These are phyloP conservation scores for Aspergillus neotritici DNA, from an alignment of 2,329 filamentous ascomycete genomes.

Conservation along the genomic window DNA sequence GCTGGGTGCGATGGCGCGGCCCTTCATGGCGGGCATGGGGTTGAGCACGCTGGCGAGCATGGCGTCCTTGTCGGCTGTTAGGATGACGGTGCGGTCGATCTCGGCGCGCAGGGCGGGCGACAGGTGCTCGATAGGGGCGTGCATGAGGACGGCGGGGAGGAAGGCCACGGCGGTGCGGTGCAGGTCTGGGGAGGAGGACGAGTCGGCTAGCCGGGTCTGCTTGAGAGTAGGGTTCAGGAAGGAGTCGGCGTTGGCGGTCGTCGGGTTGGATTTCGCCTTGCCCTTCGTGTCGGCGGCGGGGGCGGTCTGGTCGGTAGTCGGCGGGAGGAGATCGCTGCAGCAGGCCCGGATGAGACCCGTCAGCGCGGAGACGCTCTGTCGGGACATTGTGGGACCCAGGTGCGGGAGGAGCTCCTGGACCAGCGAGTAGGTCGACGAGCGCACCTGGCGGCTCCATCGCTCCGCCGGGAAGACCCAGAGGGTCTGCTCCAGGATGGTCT, in stretches of 20 bases:
- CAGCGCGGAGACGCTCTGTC: constrained; percentile 59
- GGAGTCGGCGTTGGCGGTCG: constrained; percentile 59
- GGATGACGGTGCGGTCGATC: constrained; percentile 74
- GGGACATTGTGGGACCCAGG: constrained; percentile 62
- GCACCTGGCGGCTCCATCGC: constrained; percentile 47
- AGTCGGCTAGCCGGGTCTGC: constrained; percentile 18
- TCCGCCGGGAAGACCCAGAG: constrained; percentile 62
- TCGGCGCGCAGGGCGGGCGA: constrained; percentile 67
- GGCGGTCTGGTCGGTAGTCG: constrained; percentile 34
- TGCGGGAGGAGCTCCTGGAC: constrained; percentile 54
- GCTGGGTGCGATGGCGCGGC: constrained; percentile 60
- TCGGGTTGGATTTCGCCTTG: constrained; percentile 32
- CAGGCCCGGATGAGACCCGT: constrained; percentile 58
- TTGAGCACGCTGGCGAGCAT: constrained; percentile 80
- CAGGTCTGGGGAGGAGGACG: constrained; percentile 38
- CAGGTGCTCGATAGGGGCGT: constrained; percentile 61
- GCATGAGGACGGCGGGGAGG: constrained; percentile 57
- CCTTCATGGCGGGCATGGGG: constrained; percentile 60
- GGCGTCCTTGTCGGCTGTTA: constrained; percentile 62
- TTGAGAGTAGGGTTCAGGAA: constrained; percentile 53
- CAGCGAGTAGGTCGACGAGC: constrained; percentile 57
- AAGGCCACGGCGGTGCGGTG: constrained; percentile 55
- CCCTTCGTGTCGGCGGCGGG: constrained; percentile 36
- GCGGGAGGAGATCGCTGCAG: constrained; percentile 66
- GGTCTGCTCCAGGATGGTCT: constrained; percentile 64